Base-by-base conservation (phyloP, 768 basidiomycete species). In the Sarcomyxa edulis region DNA sequence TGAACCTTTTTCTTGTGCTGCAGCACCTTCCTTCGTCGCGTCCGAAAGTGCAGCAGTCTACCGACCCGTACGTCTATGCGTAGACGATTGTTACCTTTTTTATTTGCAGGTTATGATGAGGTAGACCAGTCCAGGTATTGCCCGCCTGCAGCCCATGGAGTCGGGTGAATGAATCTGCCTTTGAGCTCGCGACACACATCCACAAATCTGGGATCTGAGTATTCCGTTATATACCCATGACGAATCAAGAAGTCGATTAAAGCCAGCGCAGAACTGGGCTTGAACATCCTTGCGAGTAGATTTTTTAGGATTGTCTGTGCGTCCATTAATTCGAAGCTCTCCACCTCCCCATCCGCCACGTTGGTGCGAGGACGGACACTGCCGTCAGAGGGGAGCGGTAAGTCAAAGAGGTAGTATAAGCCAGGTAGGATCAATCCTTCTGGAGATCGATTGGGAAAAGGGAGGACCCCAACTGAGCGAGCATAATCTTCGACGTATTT, bases 351-450 rank as follows among this genome's bases (percentile, higher is more conserved):
- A 22, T 71, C 67, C 8, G 53, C 45, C 23, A 48, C 43, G 39
- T 71, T 71, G 24, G 56, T 56, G 28, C 52, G 49, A 3, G 69
- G 69, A 1, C 43, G 36, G 24, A 65, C 44, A 9, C 55, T 40
- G 2, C 55, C 55, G 40, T 69, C 58, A 5, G 51, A 37, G 0
- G 64, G 67, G 8, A 71, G 53, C 9, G 60, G 58, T 8, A 72
- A 58, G 25, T 71, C 69, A 35, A 64, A 71, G 24, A 66, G 58
- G 40, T 67, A 65, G 46, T 71, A 71, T 14, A 68, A 50, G 15
- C 66, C 66, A 5, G 70, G 70, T n/a, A 71, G 48, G 12, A 69
- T 54, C 66, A 66, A 71, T 27, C 56, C 56, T 12, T 58, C 50
- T 6, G 65, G 66, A 0, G 68, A 69, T 12, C 65, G 69, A 39